Evolutionary conservation across 2,329 filamentous ascomycete genomes (phyloP).

Genomic region (Aspergillus hiratsukae): DNA sequence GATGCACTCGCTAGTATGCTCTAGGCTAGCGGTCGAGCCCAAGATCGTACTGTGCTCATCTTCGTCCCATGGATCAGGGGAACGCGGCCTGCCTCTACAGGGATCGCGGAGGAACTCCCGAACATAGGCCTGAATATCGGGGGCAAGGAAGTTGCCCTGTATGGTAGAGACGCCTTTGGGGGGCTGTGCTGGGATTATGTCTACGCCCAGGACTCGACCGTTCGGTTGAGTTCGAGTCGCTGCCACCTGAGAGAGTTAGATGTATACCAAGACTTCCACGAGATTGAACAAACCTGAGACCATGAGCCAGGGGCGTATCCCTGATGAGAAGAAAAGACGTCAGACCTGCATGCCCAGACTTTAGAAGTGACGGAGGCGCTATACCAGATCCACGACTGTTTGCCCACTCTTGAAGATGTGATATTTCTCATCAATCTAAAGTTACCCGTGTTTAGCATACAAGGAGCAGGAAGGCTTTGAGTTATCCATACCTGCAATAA

Average conservation of each 20-base stretch:
- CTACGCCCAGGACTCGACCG: conserved; percentile 83
- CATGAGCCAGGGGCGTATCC: conserved; percentile 55
- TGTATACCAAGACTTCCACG: conserved; percentile 1
- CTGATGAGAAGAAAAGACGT: conserved; percentile 16
- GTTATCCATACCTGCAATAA: conserved; percentile 66
- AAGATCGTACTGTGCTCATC: neutral
- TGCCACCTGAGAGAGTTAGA: conserved; percentile 60
- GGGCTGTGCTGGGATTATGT: conserved; percentile 87
- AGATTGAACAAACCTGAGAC: conserved; percentile 46
- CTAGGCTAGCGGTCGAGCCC: neutral
- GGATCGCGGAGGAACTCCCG: conserved; percentile 69
- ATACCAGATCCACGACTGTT: conserved; percentile 83
- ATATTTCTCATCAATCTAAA: conserved; percentile 75
- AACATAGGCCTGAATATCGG: conserved; percentile 68
- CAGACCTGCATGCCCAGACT: neutral
- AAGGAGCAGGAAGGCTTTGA: neutral
- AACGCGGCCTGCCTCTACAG: conserved; percentile 51
- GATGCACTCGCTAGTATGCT: neutral
- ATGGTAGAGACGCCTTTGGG: conserved; percentile 89
- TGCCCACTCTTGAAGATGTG: conserved; percentile 73
- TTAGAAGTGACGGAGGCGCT: neutral
- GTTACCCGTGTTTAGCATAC: neutral
- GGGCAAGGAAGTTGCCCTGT: conserved; percentile 86
- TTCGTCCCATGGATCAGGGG: conserved; percentile 10
- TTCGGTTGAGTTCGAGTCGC: conserved; percentile 69